Base-by-base conservation (phyloP, 106 monocot species). In the Dendrobium chrysotoxum region DNA sequence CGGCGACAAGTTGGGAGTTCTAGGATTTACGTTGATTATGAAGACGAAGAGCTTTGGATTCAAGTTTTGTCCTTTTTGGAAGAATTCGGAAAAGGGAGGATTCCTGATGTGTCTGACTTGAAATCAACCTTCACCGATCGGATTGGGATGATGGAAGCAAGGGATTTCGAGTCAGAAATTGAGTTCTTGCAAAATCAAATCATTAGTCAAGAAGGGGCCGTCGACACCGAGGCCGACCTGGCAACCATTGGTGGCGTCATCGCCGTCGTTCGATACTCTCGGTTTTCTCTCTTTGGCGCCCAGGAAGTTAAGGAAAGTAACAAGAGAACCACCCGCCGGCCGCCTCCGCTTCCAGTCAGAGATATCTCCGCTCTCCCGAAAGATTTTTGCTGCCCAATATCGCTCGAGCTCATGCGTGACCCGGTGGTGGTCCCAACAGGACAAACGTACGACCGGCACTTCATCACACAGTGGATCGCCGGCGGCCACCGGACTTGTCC, bases 301-400 rank as follows among this genome's bases (percentile, higher is more conserved):
- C 70, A 66, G 1, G 75, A 53, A 71, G 23, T 8, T 41, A 61
- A 44, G 55, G 41, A 5, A 61, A 47, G 50, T 15, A 38, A 73
- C 68, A 9, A 7, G 68, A 70, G 26, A 58, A 23, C 28, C 7
- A 4, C 42, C 20, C 23, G 11, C 18, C 80, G 68, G 75, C 80
- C 25, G 16, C 82, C 75, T 53, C 3, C 50, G 50, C 50, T 13
- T 13, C 50, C 3, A 13, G 11, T 13, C 50, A 13, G 50, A 11
- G 50, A 50, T 13, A 80, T 92, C 26, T 85, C 88, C 80, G 65
- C 93, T 9, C 50, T 15, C 11, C 96, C 96, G 18, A 87, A 79
- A 68, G 89, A 96, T 77, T 96, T 96, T 84, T 88, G 96, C 47
- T 96, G 96, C 85, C 93, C 96, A 31, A 93, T 96, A 64, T 95